These are phyloP conservation scores for Hygrophoropsis aurantiaca DNA, from an alignment of 768 basidiomycete species.

Conservation along the genomic window DNA sequence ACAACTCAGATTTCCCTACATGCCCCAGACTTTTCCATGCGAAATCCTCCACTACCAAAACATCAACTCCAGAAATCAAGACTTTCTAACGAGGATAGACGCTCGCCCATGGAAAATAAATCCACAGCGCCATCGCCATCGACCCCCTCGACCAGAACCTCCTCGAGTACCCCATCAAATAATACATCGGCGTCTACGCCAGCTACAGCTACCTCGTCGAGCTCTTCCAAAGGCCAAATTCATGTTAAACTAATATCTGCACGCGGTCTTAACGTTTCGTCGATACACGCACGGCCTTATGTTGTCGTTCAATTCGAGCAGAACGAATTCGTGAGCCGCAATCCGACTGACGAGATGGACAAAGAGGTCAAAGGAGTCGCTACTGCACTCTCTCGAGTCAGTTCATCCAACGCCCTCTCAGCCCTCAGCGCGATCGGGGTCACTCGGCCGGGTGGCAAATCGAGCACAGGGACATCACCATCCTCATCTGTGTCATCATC, in stretches of 20 bases:
- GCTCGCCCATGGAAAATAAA: conserved; percentile 32
- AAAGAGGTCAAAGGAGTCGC: conserved; percentile 88
- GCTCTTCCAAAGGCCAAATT: conserved; percentile 68
- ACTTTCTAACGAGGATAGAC: conserved; percentile 1
- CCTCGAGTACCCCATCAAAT: conserved; percentile 22
- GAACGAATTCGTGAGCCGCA: conserved; percentile 94
- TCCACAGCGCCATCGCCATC: conserved; percentile 42
- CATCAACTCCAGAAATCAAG: conserved; percentile 32
- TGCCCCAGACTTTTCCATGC: conserved; percentile 85
- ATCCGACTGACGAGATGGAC: conserved; percentile 81
- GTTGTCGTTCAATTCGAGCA: conserved; percentile 98
- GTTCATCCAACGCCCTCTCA: conserved; percentile 63
- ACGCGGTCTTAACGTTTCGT: conserved; percentile 73
- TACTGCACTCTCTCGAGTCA: conserved; percentile 52
- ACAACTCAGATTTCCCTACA: conserved; percentile 73
- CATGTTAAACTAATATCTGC: conserved; percentile 96
- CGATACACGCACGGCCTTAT: conserved; percentile 72
- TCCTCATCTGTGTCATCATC: conserved; percentile 41
- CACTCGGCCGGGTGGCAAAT: conserved; percentile 43
- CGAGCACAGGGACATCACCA: conserved; percentile 45
- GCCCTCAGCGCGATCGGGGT: conserved; percentile 64
- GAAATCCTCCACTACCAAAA: conserved; percentile 51
- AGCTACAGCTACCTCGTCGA: conserved; percentile 29
- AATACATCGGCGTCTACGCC: conserved; percentile 22
- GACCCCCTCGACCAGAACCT: conserved; percentile 35